Evolutionary conservation across 345 rosid species (phyloP).

Genomic region (Syzygium aqueum): DNA sequence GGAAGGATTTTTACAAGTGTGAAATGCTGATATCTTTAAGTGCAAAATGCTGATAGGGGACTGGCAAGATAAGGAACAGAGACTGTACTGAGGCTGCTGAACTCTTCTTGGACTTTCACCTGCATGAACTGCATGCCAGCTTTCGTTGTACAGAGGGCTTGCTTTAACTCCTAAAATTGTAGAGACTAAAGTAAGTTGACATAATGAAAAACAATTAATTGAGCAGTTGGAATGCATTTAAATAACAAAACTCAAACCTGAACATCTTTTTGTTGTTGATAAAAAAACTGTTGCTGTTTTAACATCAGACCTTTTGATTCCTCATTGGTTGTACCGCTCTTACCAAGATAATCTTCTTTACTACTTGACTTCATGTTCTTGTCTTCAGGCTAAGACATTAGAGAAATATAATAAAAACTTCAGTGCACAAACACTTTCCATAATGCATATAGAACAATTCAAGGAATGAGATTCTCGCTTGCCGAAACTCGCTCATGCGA

Average conservation of each 20-base stretch:
- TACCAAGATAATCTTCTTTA: slow-evolving; percentile 37
- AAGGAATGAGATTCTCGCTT: neutral
- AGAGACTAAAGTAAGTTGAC: neutral
- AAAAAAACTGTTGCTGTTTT: slow-evolving; percentile 52
- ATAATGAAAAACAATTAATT: neutral
- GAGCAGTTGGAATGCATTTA: neutral
- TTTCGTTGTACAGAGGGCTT: slow-evolving; percentile 53
- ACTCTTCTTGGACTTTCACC: slow-evolving; percentile 78
- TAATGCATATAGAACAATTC: neutral
- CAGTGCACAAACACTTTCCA: neutral
- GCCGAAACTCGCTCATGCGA: neutral
- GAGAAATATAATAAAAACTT: neutral
- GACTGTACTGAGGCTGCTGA: slow-evolving; percentile 60
- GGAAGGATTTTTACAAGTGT: neutral
- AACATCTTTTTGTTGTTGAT: slow-evolving; percentile 66
- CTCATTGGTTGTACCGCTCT: slow-evolving; percentile 27
- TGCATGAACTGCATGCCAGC: slow-evolving; percentile 91
- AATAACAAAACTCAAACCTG: slow-evolving; percentile 26
- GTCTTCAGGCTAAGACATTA: slow-evolving; percentile 40
- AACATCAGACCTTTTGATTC: slow-evolving; percentile 31
- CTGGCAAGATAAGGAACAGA: neutral
- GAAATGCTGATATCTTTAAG: neutral
- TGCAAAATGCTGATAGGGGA: neutral
- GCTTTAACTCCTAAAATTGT: slow-evolving; percentile 53
- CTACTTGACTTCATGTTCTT: slow-evolving; percentile 29